Conservation (phyloP, 2,329 filamentous ascomycete genomes). For the Cercospora sesami region DNA sequence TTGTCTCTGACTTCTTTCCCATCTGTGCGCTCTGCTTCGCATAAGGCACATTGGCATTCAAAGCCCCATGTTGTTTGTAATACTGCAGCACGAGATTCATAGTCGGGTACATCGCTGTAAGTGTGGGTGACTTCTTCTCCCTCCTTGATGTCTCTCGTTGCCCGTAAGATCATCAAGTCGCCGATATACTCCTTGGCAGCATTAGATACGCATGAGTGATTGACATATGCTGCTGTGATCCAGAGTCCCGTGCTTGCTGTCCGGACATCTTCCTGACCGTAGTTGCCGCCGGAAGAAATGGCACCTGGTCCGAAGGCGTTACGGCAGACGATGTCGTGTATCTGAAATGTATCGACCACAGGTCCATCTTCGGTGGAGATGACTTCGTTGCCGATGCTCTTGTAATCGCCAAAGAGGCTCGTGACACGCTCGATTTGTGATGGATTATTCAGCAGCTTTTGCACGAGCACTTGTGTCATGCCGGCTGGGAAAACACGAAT, state of each 20-base stretch:
- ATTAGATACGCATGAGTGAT: slow-evolving; percentile 56
- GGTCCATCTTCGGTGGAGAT: slow-evolving; percentile 39
- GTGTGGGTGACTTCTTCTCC: slow-evolving; percentile 48
- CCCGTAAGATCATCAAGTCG: slow-evolving; percentile 56
- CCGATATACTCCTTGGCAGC: slow-evolving; percentile 54
- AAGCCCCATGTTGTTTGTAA: slow-evolving; percentile 28
- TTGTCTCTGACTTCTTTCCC: slow-evolving; percentile 19
- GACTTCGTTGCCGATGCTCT: slow-evolving; percentile 8
- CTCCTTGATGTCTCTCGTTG: slow-evolving; percentile 45
- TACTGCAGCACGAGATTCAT: slow-evolving; percentile 14
- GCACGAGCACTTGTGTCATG: slow-evolving; percentile 38
- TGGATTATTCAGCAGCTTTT: slow-evolving; percentile 46
- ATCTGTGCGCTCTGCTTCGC: slow-evolving; percentile 25
- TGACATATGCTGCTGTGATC: slow-evolving; percentile 52
- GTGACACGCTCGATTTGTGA: slow-evolving; percentile 34
- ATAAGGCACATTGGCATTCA: slow-evolving; percentile 23
- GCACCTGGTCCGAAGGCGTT: slow-evolving; percentile 41
- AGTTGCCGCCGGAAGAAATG: slow-evolving; percentile 1
- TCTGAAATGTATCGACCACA: slow-evolving; percentile 44
- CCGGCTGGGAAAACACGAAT: slow-evolving; percentile 29
- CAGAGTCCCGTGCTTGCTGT: slow-evolving; percentile 48
- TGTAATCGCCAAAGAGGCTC: slow-evolving; percentile 20
- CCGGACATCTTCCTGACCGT: slow-evolving; percentile 8
- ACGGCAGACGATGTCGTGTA: slow-evolving; percentile 45
- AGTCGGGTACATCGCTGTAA: slow-evolving; percentile 32